Evolutionary conservation across 2,329 filamentous ascomycete genomes (phyloP), one percentile per base, ranked within the genome.

Genomic region (Dryadomyces quercivorus): DNA sequence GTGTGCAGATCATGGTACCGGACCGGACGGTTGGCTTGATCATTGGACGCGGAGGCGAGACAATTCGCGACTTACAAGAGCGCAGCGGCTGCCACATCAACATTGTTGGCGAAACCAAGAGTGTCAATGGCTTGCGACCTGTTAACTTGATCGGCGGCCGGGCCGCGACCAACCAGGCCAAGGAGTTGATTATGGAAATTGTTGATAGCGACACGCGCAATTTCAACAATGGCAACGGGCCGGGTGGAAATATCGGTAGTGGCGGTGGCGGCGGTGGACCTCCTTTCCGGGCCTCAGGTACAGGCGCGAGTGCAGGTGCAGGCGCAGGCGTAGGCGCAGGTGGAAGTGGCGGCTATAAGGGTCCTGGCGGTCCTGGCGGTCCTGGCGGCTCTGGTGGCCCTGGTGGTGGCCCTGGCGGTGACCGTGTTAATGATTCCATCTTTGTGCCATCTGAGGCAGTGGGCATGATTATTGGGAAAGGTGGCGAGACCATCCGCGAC

Each of bases 391-490:
- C 69, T 51, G 67, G 67, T 61, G 66, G 70, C 50, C 63, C 61
- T 43, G 66, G 64, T 52, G 50, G 50, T n/a, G n/a, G n/a, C 12
- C 7, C 20, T 20, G 71, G 69, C 3, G 66, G 67, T 22, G 85
- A 87, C 61, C 92, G 91, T 72, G 78, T 86, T 63, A 90, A 85
- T 63, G 88, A 95, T 64, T 84, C 82, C 44, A 88, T 95, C 59
- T 84, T 82, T 61, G 89, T 95, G 10, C 90, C 90, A 13, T 92
- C 89, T 21, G 90, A 95, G 66, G 86, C 90, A 6, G 90, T 95
- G 54, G 90, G 90, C 57, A 95, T 95, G 90, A 95, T 95, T 60
- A 95, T 95, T 58, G 90, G 91, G 60, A 95, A 95, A 74, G 87
- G 88, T 55, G 90, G 90, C 60, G 90, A 95, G 71, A 94, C 90